Percentiles rank a stretch among this genome's conserved stretches.
phyloP scores from a whole-genome alignment of 2,329 filamentous ascomycete species.

The Apiospora pterosperma region DNA sequence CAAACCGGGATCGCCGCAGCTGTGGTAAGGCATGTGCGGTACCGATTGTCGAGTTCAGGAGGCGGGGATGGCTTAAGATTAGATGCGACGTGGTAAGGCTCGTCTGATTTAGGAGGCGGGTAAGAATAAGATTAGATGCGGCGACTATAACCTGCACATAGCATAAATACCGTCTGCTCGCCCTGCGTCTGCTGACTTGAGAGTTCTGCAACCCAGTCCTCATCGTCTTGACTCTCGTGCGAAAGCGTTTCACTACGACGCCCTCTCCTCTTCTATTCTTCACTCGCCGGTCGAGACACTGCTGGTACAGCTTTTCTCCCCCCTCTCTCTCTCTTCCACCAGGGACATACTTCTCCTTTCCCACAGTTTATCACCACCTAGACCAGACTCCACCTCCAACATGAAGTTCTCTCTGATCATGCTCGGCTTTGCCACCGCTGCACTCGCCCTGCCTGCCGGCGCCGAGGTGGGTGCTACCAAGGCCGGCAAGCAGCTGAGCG shows the following conservation, averaged over 20 bases:
- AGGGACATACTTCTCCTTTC: background rate
- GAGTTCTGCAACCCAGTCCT: no score
- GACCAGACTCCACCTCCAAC: background rate
- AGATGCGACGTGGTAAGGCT: background rate
- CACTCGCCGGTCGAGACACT: slow-evolving; percentile 2
- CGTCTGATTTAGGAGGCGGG: no score
- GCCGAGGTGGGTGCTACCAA: background rate
- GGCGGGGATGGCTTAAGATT: no score
- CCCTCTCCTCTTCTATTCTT: background rate
- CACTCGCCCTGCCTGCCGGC: background rate
- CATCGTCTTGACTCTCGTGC: no score
- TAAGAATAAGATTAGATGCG: background rate
- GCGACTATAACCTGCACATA: no score
- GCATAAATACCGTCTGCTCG: background rate
- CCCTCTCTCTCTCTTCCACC: background rate
- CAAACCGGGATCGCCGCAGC: no score
- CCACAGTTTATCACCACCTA: background rate
- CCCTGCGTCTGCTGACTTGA: background rate
- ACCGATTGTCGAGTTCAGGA: no score
- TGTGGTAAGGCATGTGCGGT: no score
- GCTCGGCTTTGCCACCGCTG: background rate
- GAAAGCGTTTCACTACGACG: no score
- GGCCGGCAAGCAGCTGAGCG: background rate
- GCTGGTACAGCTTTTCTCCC: background rate
- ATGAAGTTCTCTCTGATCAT: slow-evolving; percentile 4